These are phyloP conservation scores for Peronospora farinosa DNA, from an alignment of 352 stramenopile genomes.

Conservation along the genomic window DNA sequence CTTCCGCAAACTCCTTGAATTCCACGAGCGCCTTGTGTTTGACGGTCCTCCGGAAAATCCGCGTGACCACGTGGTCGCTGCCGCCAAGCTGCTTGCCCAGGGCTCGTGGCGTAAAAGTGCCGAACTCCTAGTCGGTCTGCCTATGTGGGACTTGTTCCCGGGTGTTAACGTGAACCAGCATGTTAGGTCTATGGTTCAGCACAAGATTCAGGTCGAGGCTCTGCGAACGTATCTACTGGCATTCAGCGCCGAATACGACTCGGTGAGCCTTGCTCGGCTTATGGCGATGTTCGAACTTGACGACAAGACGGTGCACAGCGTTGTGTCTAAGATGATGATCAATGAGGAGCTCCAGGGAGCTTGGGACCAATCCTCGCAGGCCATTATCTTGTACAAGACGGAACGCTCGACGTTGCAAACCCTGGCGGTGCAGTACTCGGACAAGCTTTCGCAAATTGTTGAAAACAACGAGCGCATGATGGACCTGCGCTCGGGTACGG, in stretches of 20 bases:
- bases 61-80: conserved; percentile 94
- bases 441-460: conserved; percentile 88
- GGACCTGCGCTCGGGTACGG: conserved; percentile 61
- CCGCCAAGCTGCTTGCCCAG: conserved; percentile 90
- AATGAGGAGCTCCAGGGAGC: conserved; percentile 94
- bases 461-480: conserved; percentile 89
- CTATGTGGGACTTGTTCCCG: conserved; percentile 95
- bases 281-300: conserved; percentile 97
- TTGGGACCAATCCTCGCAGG: conserved; percentile 97
- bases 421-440: conserved; percentile 93
- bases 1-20: conserved; percentile 91
- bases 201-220: conserved; percentile 95
- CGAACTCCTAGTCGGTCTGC: conserved; percentile 81
- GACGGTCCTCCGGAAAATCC: conserved; percentile 97
- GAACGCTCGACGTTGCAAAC: conserved; percentile 92
- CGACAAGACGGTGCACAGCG: conserved; percentile 92
- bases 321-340: conserved; percentile 99
- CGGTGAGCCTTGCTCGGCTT: conserved; percentile 89
- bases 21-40: conserved; percentile 91
- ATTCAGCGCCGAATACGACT: conserved; percentile 95
- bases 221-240: conserved; percentile 95
- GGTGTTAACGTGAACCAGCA: conserved; percentile 71
- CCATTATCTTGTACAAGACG: conserved; percentile 92
- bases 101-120: conserved; percentile 93
- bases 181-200: conserved; percentile 88